Evolutionary conservation across 129 eudicot species (phyloP), one percentile per base, ranked within the genome.

Genomic region (Chrysanthemum lavandulifolium): DNA sequence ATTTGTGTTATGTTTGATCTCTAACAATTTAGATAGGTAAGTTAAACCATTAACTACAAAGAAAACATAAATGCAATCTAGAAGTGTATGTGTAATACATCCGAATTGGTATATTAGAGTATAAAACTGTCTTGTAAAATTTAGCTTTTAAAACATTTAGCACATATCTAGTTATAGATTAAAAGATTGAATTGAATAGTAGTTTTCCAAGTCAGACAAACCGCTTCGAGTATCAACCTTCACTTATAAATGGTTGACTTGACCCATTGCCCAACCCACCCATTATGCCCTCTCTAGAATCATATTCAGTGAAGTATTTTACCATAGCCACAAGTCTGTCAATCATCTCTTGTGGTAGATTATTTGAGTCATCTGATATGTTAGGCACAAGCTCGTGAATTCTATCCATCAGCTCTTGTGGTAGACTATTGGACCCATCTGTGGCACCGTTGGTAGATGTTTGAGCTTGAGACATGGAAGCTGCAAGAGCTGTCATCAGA

Each of bases 401-500:
- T 64, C 96, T 84, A 52, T 79, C 86, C 48, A 84, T 67, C 45
- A 90, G 69, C 47, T 87, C 86, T 68, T 79, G 83, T 49, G 86
- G 78, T 13, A 89, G 67, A 71, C 43, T 80, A 14, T 67, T 77
- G 57, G 88, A 74, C 73, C 69, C 86, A 43, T 80, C 85, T 25
- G 69, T 54, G 6, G 63, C 40, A 83, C 15, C 74, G 29, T 63
- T 83, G 45, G 58, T 64, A 66, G 95, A 90, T 62, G 95, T 80
- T 69, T 84, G 79, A 61, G 84, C 84, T 60, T 80, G 62, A 61
- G 88, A 72, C 74, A 85, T 70, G 47, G 91, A 69, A 62, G 84
- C 84, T 16, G 97, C 97, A 40, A 85, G 76, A 6, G 89, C 85
- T 59, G 86, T 59, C 80, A 90, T 47, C 16, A 94, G 79, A 72